Percentiles rank a stretch among this genome's conserved stretches.
Evolutionary conservation across 164 flowering plant species (phyloP).

Genomic region (Chloranthus sessilifolius): DNA sequence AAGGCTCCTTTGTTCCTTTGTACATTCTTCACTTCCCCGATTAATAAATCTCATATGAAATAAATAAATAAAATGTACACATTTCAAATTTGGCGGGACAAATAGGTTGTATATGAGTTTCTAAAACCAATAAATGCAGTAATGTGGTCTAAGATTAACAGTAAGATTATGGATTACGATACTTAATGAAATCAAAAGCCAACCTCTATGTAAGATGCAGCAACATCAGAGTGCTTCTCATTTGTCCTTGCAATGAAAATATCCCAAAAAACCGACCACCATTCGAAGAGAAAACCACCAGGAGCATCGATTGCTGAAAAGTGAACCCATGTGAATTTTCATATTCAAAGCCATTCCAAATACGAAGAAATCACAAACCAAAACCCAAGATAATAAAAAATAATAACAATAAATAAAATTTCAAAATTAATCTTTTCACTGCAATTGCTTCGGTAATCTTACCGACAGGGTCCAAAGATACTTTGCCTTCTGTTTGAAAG

Average conservation of each 20-base stretch:
- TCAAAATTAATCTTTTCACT: not conserved
- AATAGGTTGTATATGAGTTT: too few species aligned
- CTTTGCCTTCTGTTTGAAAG: conserved; percentile 59
- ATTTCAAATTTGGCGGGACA: too few species aligned
- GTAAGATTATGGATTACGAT: too few species aligned
- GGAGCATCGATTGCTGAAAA: conserved; percentile 73
- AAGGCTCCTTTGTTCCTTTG: too few species aligned
- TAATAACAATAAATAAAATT: not conserved
- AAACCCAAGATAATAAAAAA: too few species aligned
- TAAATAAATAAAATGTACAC: too few species aligned
- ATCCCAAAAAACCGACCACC: conserved; percentile 91
- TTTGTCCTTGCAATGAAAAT: conserved; percentile 61
- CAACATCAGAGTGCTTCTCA: conserved; percentile 52
- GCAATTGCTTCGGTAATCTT: conserved; percentile 11
- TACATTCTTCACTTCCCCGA: too few species aligned
- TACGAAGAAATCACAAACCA: not conserved
- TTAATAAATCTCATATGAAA: too few species aligned
- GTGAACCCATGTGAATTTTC: too few species aligned
- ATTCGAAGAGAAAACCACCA: conserved; percentile 68
- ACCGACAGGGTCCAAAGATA: conserved; percentile 64
- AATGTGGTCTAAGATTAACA: too few species aligned
- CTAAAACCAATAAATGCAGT: too few species aligned
- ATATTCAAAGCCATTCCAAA: conserved; percentile 2
- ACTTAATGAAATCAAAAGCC: not conserved
- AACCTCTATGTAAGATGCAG: conserved; percentile 62